A percentile compares a stretch with the other conserved stretches of the same genome.
Conservation (phyloP, 2,329 filamentous ascomycete genomes). For the Akanthomyces dipterigenus region DNA sequence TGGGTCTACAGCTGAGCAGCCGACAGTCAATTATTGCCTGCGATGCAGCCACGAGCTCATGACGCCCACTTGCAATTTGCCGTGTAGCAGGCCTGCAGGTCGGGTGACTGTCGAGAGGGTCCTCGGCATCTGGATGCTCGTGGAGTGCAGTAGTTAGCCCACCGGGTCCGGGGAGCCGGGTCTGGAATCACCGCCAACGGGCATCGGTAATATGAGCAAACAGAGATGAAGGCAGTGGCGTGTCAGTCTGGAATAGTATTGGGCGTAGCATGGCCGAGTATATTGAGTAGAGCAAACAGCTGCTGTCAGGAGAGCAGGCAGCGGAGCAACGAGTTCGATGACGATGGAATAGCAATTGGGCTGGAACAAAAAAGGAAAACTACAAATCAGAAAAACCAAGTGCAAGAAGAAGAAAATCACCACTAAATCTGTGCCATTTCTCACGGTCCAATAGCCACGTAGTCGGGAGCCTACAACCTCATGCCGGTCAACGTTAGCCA, state of each 20-base stretch:
- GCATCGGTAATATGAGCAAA: background rate
- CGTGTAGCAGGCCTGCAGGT: background rate
- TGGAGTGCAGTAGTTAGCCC: background rate
- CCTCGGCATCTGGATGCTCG: background rate
- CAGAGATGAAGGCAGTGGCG: background rate
- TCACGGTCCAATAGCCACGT: background rate
- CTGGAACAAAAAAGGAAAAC: background rate
- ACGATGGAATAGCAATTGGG: background rate
- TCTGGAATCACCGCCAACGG: background rate
- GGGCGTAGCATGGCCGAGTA: too few relatives aligned
- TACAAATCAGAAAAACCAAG: background rate
- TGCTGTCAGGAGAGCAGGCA: background rate
- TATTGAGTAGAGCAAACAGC: too few relatives aligned
- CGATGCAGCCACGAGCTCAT: background rate
- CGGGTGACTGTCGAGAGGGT: background rate
- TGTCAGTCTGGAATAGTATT: background rate
- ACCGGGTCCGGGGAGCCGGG: background rate
- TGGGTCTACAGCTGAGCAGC: background rate
- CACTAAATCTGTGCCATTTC: background rate
- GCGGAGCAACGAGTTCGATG: background rate
- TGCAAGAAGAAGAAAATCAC: background rate
- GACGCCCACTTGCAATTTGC: background rate
- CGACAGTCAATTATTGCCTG: background rate
- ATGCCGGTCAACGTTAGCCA: too few relatives aligned
- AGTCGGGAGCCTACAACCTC: background rate